Evolutionary conservation across 1,139 yeast genomes (phyloP).

Genomic region (Diutina ranongensis): DNA sequence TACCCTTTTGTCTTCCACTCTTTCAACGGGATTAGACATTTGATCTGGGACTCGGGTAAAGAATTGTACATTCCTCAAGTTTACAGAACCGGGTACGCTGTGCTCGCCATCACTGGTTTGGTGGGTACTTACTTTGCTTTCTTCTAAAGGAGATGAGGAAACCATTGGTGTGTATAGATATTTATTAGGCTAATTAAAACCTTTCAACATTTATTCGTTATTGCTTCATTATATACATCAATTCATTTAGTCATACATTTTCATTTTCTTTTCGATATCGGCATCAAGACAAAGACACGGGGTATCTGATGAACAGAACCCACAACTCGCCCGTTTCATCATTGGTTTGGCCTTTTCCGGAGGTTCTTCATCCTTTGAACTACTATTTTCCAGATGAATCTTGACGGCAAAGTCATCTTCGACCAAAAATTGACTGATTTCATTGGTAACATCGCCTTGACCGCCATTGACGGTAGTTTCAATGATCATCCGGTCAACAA

Average conservation of each 20-base stretch:
- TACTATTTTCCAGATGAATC: not conserved
- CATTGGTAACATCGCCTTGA: not conserved
- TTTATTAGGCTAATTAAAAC: not conserved
- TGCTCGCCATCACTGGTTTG: conserved; percentile 59
- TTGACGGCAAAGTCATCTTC: not conserved
- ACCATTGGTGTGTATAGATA: not conserved
- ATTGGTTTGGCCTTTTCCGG: not conserved
- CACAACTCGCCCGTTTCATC: conserved; percentile 17
- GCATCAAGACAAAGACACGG: conserved; percentile 33
- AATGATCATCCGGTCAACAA: conserved; percentile 3
- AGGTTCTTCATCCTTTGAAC: not conserved
- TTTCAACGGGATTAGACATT: conserved; percentile 82
- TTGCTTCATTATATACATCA: not conserved
- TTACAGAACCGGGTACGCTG: conserved; percentile 82
- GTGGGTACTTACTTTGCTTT: conserved; percentile 48
- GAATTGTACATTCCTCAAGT: conserved; percentile 79
- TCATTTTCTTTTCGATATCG: conserved; percentile 6
- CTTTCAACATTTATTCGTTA: not conserved
- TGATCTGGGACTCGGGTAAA: conserved; percentile 81
- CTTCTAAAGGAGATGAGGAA: conserved; percentile 15
- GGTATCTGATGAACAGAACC: conserved; percentile 31
- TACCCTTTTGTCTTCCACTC: conserved; percentile 82
- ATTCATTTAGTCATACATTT: not conserved
- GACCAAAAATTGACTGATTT: not conserved
- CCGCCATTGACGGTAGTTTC: not conserved